phyloP scores from a whole-genome alignment of 2,329 filamentous ascomycete species.

The Pseudocercospora musae region DNA sequence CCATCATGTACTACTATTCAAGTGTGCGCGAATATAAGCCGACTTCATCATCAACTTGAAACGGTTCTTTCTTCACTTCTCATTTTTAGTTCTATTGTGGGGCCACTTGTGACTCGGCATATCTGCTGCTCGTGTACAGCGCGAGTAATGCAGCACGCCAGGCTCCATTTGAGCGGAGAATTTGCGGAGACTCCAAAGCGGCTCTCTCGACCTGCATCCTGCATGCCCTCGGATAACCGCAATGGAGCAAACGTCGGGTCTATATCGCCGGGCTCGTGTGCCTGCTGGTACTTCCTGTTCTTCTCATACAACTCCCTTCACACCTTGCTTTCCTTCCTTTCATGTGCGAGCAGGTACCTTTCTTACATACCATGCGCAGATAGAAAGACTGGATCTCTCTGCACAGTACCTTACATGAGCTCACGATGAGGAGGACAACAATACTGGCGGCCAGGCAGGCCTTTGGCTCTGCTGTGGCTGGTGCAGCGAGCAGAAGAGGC shows the following conservation, averaged over 20 bases:
- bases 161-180: not conserved
- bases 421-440: slow-evolving; percentile 16
- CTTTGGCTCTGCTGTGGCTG: slow-evolving; percentile 18
- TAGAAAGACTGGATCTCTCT: not conserved
- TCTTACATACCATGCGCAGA: not conserved
- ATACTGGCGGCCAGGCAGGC: slow-evolving; percentile 20
- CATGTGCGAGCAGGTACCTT: not conserved
- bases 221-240: not conserved
- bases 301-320: not conserved
- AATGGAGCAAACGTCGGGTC: not conserved
- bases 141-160: not conserved
- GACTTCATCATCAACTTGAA: not conserved
- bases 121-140: not conserved
- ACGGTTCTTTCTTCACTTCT: not conserved
- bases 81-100: too few relatives aligned
- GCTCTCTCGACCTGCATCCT: not conserved
- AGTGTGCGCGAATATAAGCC: not conserved
- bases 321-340: not conserved
- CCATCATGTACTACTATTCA: not conserved
- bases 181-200: not conserved
- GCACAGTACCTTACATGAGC: not conserved
- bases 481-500: slow-evolving; percentile 34
- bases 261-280: slow-evolving; percentile 1
- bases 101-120: not conserved
- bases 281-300: slow-evolving; percentile 6